Evolutionary conservation across 2,329 filamentous ascomycete genomes (phyloP).

Genomic region (Immersiporthe knoxdaviesiana): DNA sequence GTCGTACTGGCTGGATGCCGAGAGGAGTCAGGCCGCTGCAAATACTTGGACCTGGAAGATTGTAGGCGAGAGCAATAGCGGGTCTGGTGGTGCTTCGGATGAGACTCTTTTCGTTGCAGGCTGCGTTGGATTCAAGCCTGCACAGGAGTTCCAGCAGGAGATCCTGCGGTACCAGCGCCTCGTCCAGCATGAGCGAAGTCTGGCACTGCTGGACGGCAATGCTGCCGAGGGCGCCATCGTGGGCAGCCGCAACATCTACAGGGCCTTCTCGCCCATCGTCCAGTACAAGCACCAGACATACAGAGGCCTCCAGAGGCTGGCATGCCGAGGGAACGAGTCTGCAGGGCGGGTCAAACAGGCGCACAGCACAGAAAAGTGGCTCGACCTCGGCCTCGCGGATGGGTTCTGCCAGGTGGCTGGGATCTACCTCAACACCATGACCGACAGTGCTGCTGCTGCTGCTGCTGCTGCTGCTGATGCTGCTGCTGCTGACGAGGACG

Average conservation of each 20-base stretch:
- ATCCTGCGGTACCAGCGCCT: conserved; percentile 41
- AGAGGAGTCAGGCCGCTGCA: conserved; percentile 18
- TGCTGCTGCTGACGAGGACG: conserved; percentile 30
- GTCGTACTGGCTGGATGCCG: conserved; percentile 36
- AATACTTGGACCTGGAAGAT: conserved; percentile 38
- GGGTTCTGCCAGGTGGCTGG: conserved; percentile 43
- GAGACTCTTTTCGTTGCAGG: background rate
- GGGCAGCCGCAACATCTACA: conserved; percentile 43
- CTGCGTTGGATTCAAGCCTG: background rate
- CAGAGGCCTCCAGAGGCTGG: conserved; percentile 38
- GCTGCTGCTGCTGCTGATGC: background rate
- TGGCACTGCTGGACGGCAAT: conserved; percentile 35
- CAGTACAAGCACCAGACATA: conserved; percentile 39
- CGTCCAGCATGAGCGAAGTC: conserved; percentile 38
- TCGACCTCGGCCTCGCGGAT: conserved; percentile 38
- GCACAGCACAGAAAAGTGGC: conserved; percentile 30
- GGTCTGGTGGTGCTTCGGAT: background rate
- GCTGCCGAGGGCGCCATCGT: conserved; percentile 39
- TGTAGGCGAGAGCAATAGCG: conserved; percentile 4
- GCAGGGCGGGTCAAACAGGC: conserved; percentile 37
- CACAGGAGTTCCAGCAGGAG: conserved; percentile 13
- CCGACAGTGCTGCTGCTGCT: conserved; percentile 27
- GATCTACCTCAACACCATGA: conserved; percentile 43
- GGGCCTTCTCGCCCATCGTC: conserved; percentile 41
- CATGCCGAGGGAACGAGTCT: conserved; percentile 35